Base-by-base conservation (phyloP, 108 stramenopile genomes). In the Pseudonitzschia multiseries region DNA sequence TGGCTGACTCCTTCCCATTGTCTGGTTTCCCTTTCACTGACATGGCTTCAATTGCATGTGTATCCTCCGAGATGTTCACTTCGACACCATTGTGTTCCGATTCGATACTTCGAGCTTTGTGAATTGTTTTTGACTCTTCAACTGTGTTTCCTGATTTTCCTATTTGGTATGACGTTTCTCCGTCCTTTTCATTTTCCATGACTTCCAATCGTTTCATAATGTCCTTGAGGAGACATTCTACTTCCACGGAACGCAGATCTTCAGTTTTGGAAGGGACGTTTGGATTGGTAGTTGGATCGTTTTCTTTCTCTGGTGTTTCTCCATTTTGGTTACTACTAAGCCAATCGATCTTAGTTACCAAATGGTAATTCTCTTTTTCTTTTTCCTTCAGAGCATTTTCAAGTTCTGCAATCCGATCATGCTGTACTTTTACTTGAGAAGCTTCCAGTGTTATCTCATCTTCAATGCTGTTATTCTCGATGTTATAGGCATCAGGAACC, bases 131-230 rank as follows among this genome's bases (percentile, higher is more conserved):
- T 48, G 46, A 1, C 20, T 62, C 18, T 48, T 48, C 46, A 3
- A 18, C 12, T 2, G 2, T 10, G 33, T 42, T 53, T 50, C 3
- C 61, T 57, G 22, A 69, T 69, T n/a, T n/a, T n/a, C n/a, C n/a
- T n/a, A n/a, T n/a, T n/a, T n/a, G n/a, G n/a, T n/a, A n/a, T n/a
- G n/a, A n/a, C n/a, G 2, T 69, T 60, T 32, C 69, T 40, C 32
- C 46, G 13, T 36, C 62, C 68, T 41, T 54, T 20, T 52, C 43
- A 20, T 56, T 66, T 64, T 76, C 75, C 18, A 76, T 15, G n/a
- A 68, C 68, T 62, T 76, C 75, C 48, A 76, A 53, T 13, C 75
- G 68, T 43, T 76, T 62, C 27, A 42, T 33, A 21, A 76, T 62
- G 13, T 26, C 51, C 48, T 51, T 43, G 59, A 69, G 68, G 42